Evolutionary conservation across 768 basidiomycete species (phyloP).

Genomic region (Mycena leptocephala): DNA sequence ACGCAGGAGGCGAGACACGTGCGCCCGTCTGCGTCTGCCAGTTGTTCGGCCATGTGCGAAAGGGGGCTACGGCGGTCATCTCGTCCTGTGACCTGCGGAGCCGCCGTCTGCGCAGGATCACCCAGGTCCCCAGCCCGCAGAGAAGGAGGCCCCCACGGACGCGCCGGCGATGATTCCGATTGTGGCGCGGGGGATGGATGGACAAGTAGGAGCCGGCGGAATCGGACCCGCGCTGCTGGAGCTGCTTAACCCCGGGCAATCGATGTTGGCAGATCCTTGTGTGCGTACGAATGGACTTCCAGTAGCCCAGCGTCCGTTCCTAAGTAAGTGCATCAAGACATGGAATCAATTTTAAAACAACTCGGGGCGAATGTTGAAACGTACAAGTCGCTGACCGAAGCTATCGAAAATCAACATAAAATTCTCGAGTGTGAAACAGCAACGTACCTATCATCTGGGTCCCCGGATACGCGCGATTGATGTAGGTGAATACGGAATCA

Average conservation of each 20-base stretch:
- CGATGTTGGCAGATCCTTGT: constrained; percentile 33
- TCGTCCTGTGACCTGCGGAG: neutral
- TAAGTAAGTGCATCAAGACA: constrained; percentile 34
- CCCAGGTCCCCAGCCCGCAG: neutral
- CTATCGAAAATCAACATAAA: constrained; percentile 39
- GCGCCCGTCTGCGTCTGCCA: neutral
- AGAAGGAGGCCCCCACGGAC: neutral
- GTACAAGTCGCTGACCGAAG: constrained; percentile 60
- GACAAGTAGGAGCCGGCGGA: neutral
- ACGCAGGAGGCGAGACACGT: neutral
- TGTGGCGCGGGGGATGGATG: neutral
- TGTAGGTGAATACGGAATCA: constrained; percentile 59
- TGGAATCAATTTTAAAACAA: neutral
- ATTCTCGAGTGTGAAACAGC: neutral
- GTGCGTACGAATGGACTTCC: constrained; percentile 51
- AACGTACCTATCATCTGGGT: constrained; percentile 58
- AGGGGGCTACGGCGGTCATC: neutral
- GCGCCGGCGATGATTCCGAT: constrained; percentile 11
- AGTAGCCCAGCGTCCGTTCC: constrained; percentile 58
- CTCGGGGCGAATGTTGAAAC: constrained; percentile 35
- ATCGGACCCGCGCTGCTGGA: neutral
- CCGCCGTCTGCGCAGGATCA: neutral
- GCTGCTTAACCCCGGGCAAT: neutral
- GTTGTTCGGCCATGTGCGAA: neutral
- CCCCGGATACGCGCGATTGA: constrained; percentile 58